These are phyloP conservation scores for Solanum chiquidenum DNA, from an alignment of 257 asterid species.

Conservation along the genomic window DNA sequence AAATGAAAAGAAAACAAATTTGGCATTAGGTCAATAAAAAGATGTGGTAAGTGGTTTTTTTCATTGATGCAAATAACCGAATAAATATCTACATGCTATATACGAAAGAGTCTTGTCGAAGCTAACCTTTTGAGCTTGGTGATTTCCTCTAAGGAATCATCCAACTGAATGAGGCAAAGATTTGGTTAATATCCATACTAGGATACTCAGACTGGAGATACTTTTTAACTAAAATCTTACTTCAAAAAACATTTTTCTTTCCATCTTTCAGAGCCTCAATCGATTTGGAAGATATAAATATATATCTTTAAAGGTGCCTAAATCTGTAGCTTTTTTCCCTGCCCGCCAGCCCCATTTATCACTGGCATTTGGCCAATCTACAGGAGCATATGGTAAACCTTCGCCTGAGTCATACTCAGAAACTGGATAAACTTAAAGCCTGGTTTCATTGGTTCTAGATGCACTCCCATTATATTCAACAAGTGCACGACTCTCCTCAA, in stretches of 20 bases:
- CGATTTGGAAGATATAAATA: constrained; percentile 40
- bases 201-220: constrained; percentile 7
- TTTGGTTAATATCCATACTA: constrained; percentile 28
- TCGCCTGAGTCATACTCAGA: not conserved
- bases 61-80: not conserved
- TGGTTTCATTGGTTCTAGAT: no score
- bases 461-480: constrained; percentile 20
- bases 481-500: constrained; percentile 41
- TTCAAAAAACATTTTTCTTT: constrained; percentile 23
- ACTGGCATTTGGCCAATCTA: no score
- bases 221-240: constrained; percentile 46
- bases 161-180: constrained; percentile 80
- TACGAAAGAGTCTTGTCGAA: not conserved
- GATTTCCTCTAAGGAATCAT: constrained; percentile 37
- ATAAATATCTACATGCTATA: not conserved
- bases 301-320: constrained; percentile 54
- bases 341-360: constrained; percentile 43
- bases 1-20: no score
- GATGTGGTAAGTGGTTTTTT: no score
- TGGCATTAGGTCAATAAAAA: no score
- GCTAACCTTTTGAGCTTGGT: constrained; percentile 26
- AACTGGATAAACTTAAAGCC: constrained; percentile 33
- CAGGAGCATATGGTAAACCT: constrained; percentile 69
- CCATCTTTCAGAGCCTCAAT: not conserved
- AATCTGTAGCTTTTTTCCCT: constrained; percentile 38